A percentile compares a stretch with the other conserved stretches of the same genome.
phyloP scores from a whole-genome alignment of 306 rosid genomes.

The Cucurbita ficifolia region DNA sequence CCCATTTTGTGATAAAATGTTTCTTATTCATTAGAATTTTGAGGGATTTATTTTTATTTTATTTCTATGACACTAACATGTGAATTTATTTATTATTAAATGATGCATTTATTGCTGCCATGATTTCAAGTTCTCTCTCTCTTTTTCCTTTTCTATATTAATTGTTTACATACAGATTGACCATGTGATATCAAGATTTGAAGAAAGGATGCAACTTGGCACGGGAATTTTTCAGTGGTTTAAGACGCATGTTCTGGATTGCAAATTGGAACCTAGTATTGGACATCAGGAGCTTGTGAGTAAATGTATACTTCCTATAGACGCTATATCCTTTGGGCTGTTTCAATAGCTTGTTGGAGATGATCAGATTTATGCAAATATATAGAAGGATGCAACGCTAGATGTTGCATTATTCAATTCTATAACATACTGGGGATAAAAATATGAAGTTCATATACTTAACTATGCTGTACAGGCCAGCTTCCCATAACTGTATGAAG shows the following conservation, averaged over 20 bases:
- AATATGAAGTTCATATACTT: neutral
- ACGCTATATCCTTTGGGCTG: neutral
- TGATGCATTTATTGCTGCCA: neutral
- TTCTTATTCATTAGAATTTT: neutral
- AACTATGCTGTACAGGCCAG: neutral
- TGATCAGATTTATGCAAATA: neutral
- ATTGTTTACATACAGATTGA: constrained; percentile 39
- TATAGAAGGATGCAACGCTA: neutral
- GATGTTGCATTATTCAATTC: neutral
- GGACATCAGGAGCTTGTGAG: constrained; percentile 91
- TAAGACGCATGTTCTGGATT: constrained; percentile 49
- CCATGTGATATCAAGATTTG: constrained; percentile 38
- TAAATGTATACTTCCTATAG: neutral
- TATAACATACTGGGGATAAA: neutral
- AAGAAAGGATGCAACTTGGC: constrained; percentile 28
- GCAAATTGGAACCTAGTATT: constrained; percentile 61
- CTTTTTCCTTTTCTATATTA: constrained; percentile 11
- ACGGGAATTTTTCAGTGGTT: constrained; percentile 62
- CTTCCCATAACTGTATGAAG: neutral
- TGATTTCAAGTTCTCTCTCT: constrained; percentile 11
- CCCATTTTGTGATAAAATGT: neutral
- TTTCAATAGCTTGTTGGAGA: neutral
- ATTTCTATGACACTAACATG: neutral
- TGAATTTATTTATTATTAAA: neutral
- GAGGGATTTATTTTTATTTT: neutral